Evolutionary conservation across 805 yeast species (phyloP).

Genomic region (Candida boidinii): DNA sequence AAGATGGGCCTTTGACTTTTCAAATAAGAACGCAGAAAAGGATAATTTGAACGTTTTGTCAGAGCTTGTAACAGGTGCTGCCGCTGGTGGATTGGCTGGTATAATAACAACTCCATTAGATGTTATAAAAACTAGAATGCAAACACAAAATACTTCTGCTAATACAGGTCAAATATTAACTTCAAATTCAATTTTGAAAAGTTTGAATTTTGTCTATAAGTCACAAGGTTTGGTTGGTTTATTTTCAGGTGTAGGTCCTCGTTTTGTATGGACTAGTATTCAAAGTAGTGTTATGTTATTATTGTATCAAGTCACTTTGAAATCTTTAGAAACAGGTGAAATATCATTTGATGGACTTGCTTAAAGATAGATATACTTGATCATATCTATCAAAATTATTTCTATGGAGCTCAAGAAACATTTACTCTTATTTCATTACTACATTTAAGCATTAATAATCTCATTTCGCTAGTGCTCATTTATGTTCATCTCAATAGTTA

Average conservation of each 20-base stretch:
- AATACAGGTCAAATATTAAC: slow-evolving; percentile 12
- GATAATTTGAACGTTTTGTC: slow-evolving; percentile 26
- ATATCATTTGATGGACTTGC: slow-evolving; percentile 9
- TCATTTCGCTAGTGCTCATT: too few species aligned
- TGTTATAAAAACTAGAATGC: slow-evolving; percentile 87
- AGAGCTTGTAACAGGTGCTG: slow-evolving; percentile 85
- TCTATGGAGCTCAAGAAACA: too few species aligned
- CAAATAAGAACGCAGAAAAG: slow-evolving; percentile 16
- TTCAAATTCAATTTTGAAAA: slow-evolving; percentile 40
- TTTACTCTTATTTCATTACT: too few species aligned
- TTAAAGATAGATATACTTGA: too few species aligned
- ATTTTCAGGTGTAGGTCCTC: slow-evolving; percentile 93
- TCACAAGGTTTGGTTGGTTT: slow-evolving; percentile 74
- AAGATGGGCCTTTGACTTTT: slow-evolving; percentile 39
- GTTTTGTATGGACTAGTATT: slow-evolving; percentile 92
- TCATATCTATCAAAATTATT: too few species aligned
- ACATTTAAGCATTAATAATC: too few species aligned
- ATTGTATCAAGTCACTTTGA: slow-evolving; percentile 72
- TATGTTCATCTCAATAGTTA: too few species aligned
- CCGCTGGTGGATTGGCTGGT: slow-evolving; percentile 94
- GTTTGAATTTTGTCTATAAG: slow-evolving; percentile 48
- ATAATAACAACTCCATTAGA: slow-evolving; percentile 84
- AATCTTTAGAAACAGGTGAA: slow-evolving; percentile 29
- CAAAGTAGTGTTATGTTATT: slow-evolving; percentile 93
- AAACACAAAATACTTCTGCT: slow-evolving; percentile 49